Evolutionary conservation across 2,329 filamentous ascomycete genomes (phyloP).

Genomic region (Verticillium nubilum): DNA sequence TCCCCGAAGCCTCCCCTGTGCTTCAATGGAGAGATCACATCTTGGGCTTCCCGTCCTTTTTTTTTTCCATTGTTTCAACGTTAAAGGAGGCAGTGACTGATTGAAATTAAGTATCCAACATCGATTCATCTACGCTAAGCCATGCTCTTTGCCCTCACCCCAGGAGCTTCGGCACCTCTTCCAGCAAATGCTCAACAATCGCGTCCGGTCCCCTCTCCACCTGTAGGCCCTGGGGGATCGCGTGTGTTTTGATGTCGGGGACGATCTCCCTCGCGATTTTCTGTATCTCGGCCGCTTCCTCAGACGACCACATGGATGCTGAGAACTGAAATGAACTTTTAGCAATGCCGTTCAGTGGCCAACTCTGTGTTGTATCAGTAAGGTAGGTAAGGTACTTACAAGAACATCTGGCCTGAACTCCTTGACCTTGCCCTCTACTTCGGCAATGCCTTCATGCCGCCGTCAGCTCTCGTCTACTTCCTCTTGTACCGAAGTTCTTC

Average conservation of each 20-base stretch:
- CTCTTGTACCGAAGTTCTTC: background rate
- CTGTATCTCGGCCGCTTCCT: constrained; percentile 40
- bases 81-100: no score
- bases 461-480: background rate
- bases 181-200: constrained; percentile 45
- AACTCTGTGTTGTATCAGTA: background rate
- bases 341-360: background rate
- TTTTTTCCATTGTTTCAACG: no score
- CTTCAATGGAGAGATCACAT: no score
- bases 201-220: constrained; percentile 47
- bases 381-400: constrained; percentile 10
- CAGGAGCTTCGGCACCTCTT: constrained; percentile 28
- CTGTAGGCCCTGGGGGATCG: constrained; percentile 48
- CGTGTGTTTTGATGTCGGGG: constrained; percentile 44
- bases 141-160: constrained; percentile 2
- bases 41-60: no score
- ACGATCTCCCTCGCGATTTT: constrained; percentile 34
- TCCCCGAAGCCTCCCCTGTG: background rate
- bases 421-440: constrained; percentile 48
- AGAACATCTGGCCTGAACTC: constrained; percentile 22
- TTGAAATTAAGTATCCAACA: no score
- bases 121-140: background rate
- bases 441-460: constrained; percentile 39
- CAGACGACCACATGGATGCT: constrained; percentile 47
- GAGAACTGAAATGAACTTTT: constrained; percentile 40